A percentile compares a stretch with the other conserved stretches of the same genome.
phyloP scores from a whole-genome alignment of 495 filamentous ascomycete genomes.

The Neurospora sp. region DNA sequence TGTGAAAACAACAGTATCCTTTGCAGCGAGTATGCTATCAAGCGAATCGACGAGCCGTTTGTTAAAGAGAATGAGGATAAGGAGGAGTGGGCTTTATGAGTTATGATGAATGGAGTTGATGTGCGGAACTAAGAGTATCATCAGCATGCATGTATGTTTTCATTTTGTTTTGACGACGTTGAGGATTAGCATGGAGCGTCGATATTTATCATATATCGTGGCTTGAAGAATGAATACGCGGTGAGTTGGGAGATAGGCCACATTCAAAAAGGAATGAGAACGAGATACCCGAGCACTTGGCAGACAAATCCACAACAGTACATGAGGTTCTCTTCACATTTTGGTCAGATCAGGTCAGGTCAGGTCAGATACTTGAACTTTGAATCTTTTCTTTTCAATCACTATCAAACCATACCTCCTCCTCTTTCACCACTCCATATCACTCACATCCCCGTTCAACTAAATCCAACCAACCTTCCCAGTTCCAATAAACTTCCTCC shows the following conservation, averaged over 20 bases:
- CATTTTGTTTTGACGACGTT: background rate
- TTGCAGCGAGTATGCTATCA: slow-evolving; percentile 90
- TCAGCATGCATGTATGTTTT: background rate
- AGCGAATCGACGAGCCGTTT: slow-evolving; percentile 87
- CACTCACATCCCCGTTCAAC: background rate
- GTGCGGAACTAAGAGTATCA: background rate
- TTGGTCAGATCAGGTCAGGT: background rate
- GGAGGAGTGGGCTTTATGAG: slow-evolving; percentile 74
- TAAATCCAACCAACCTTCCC: background rate
- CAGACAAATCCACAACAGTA: too few species aligned
- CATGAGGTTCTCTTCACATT: too few species aligned
- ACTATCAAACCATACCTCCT: background rate
- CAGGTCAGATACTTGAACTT: background rate
- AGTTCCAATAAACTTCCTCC: background rate
- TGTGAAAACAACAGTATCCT: slow-evolving; percentile 49
- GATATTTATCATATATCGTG: background rate
- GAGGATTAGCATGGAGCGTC: background rate
- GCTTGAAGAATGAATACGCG: background rate
- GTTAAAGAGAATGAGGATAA: slow-evolving; percentile 56
- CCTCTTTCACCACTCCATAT: background rate
- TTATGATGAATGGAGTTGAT: background rate
- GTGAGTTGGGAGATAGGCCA: too few species aligned
- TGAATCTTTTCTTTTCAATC: background rate
- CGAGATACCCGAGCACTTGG: background rate
- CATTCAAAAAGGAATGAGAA: background rate